Conservation (phyloP, 495 filamentous ascomycete species). For the Saxophila tyrrhenica region DNA sequence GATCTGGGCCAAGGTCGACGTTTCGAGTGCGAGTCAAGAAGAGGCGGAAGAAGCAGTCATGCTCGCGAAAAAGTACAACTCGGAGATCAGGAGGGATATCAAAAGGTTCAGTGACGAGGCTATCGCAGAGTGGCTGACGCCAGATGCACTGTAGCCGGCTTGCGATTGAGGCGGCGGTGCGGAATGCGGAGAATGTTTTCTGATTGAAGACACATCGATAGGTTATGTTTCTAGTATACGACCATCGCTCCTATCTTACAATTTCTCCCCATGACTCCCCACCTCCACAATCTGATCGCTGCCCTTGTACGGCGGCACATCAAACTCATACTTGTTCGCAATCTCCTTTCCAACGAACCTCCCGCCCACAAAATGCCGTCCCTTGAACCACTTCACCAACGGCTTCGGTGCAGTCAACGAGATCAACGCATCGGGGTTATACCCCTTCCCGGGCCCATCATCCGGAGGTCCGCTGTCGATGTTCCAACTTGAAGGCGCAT, state of each 20-base stretch:
- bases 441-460: slow-evolving; percentile 65
- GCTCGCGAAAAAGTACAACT: background rate
- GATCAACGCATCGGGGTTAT: slow-evolving; percentile 66
- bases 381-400: slow-evolving; percentile 69
- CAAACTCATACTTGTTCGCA: slow-evolving; percentile 75
- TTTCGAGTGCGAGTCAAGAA: background rate
- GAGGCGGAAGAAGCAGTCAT: background rate
- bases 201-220: too few relatives aligned
- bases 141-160: background rate
- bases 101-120: background rate
- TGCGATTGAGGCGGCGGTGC: background rate
- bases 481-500: slow-evolving; percentile 89
- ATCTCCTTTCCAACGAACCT: slow-evolving; percentile 74
- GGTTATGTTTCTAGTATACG: too few relatives aligned
- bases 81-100: background rate
- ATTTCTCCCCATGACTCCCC: background rate
- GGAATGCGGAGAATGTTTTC: too few relatives aligned
- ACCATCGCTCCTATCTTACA: background rate
- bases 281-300: slow-evolving; percentile 85
- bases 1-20: background rate
- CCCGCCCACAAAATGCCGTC: slow-evolving; percentile 82
- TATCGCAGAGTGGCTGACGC: background rate
- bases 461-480: slow-evolving; percentile 74
- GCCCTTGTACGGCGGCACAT: slow-evolving; percentile 72
- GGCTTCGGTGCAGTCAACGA: slow-evolving; percentile 93